phyloP scores from a whole-genome alignment of 192 early-diverging fungal species.

The Coemansia biformis region DNA sequence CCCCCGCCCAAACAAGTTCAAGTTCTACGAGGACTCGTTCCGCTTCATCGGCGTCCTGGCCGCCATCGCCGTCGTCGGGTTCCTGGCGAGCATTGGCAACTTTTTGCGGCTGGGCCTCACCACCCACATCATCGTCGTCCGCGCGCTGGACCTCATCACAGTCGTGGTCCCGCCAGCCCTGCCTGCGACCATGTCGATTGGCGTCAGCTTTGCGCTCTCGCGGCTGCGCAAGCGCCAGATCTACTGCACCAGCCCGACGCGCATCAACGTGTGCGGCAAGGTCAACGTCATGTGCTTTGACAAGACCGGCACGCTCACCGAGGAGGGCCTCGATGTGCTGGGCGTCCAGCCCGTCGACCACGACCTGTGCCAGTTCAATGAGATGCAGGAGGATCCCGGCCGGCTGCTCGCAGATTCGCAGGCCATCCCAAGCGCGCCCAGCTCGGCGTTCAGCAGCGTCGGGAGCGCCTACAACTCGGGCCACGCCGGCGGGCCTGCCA shows the following conservation, averaged over 20 bases:
- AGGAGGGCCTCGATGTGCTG: constrained; percentile 91
- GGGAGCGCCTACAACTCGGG: constrained; percentile 24
- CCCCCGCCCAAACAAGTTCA: constrained; percentile 92
- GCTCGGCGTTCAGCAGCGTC: constrained; percentile 50
- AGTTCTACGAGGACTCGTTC: constrained; percentile 97
- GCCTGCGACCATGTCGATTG: constrained; percentile 97
- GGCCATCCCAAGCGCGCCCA: constrained; percentile 31
- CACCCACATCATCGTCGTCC: constrained; percentile 65
- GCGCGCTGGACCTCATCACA: constrained; percentile 95
- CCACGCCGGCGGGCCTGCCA: constrained; percentile 14
- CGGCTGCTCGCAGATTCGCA: constrained; percentile 33
- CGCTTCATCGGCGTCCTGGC: constrained; percentile 90
- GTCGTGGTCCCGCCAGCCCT: constrained; percentile 95
- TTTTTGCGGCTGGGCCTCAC: constrained; percentile 78
- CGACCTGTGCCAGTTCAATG: constrained; percentile 40
- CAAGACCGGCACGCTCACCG: constrained; percentile 96
- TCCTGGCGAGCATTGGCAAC: constrained; percentile 80
- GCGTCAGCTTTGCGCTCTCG: constrained; percentile 89
- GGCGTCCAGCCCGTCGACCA: constrained; percentile 70
- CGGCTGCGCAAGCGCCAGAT: constrained; percentile 76
- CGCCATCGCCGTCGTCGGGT: constrained; percentile 76
- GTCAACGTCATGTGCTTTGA: constrained; percentile 97
- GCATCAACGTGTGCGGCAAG: constrained; percentile 95
- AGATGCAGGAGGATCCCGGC: constrained; percentile 47
- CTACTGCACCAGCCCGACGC: constrained; percentile 88